Evolutionary conservation across 176 grass and related monocot genomes (phyloP), one percentile per base, ranked within the genome.

Genomic region (Sorghum bicolor): DNA sequence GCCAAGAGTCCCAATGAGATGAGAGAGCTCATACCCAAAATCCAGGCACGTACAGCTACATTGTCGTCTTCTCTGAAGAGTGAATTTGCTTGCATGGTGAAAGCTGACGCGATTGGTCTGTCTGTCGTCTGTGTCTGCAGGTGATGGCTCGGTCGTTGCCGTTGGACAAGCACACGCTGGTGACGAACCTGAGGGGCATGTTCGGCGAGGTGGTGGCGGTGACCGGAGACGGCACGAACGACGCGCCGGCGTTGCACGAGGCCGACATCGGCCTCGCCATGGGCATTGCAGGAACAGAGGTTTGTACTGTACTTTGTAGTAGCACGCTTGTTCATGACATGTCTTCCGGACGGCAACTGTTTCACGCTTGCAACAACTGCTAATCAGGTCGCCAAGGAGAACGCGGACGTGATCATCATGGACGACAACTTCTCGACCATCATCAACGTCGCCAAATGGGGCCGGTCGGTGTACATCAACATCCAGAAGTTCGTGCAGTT

Each of bases 401-500:
- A 94, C 64, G 95, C 95, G 1, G 95, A 97, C 70, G 92, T 97
- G 70, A 93, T 97, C 20, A 92, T 97, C 69, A 89, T 97, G 90
- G 95, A 94, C 45, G 95, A 97, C 80, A 97, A 97, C 68, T 97
- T 97, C 79, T 81, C 92, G 9, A 86, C 95, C 6, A 97, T 97
- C 47, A 97, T 91, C 74, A 97, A 97, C 48, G 92, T 97, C 0
- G 82, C 95, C 30, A 97, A 93, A 93, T 97, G 95, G 95, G 95
- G 95, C 0, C 95, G 95, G 19, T 89, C 95, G 0, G 95, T 97
- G 3, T 97, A 94, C 85, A 97, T 94, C 79, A 97, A 97, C 75
- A 97, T 97, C 73, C 95, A 97, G 82, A 97, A 97, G 74, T 94
- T 97, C 62, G 95, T 97, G 38, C 95, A 97, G 78, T 97, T 97